Conservation (phyloP, 139 green algal genomes). For the Chlorella vulgaris region DNA sequence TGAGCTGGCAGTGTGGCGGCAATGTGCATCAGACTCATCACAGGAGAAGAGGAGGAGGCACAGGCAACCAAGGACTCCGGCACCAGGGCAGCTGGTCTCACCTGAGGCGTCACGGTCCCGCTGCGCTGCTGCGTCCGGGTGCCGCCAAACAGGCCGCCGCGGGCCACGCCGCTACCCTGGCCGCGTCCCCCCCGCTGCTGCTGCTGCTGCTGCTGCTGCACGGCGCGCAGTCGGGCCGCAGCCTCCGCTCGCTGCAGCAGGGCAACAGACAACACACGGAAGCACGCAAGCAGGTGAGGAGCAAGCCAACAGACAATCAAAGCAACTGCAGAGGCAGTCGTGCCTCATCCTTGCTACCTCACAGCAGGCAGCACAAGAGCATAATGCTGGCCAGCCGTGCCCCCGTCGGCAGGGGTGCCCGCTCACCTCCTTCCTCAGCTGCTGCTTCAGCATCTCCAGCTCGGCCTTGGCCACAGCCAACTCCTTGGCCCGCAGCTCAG, state of each 20-base stretch:
- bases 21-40: neutral
- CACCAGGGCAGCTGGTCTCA: neutral
- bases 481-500: conserved; percentile 1
- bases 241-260: neutral
- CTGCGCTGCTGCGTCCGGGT: neutral
- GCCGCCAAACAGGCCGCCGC: no score
- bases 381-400: no score
- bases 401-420: no score
- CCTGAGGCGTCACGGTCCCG: neutral
- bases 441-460: neutral
- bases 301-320: no score
- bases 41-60: neutral
- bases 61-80: neutral
- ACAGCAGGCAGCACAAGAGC: neutral
- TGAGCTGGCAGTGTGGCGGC: no score
- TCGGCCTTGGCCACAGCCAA: neutral
- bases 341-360: no score
- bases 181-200: neutral
- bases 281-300: neutral
- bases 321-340: no score
- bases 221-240: neutral
- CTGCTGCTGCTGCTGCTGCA: neutral
- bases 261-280: neutral
- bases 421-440: neutral
- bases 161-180: neutral